A percentile compares a stretch with the other conserved stretches of the same genome.
Conservation (phyloP, 768 basidiomycete genomes). For the Kwoniella botswanensis region DNA sequence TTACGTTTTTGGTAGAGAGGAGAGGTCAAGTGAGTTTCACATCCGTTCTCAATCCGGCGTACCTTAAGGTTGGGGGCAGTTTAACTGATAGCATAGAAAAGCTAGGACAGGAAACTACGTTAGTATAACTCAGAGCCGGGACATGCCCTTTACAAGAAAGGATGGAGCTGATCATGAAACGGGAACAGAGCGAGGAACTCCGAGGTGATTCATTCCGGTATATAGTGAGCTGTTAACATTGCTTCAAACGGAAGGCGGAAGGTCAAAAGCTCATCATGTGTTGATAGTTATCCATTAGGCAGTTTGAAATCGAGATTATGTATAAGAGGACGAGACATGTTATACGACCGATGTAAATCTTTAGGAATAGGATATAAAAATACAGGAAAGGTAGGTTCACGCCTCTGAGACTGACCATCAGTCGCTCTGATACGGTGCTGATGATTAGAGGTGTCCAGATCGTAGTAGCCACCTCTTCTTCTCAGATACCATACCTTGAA, state of each 20-base stretch:
- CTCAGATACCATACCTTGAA: conserved; percentile 73
- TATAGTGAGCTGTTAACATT: conserved; percentile 25
- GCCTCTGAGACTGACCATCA: no score
- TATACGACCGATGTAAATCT: conserved; percentile 75
- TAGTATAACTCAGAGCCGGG: conserved; percentile 5
- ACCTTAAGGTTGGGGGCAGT: no score
- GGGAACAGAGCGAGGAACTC: conserved; percentile 80
- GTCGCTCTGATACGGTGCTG: not conserved
- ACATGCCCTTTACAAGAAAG: not conserved
- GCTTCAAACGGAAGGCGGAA: not conserved
- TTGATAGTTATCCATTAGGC: conserved; percentile 67
- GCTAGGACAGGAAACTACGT: conserved; percentile 84
- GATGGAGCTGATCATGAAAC: not conserved
- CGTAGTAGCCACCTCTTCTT: conserved; percentile 72
- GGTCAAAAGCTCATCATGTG: not conserved
- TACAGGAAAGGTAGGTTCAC: conserved; percentile 65
- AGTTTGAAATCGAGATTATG: conserved; percentile 87
- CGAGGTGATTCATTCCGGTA: conserved; percentile 86
- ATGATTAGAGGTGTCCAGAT: conserved; percentile 62
- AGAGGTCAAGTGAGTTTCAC: conserved; percentile 62
- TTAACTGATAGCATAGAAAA: conserved; percentile 25
- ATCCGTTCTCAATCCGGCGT: no score
- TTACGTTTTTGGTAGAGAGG: conserved; percentile 81
- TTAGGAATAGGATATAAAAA: conserved; percentile 71
- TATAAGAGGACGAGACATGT: conserved; percentile 78